A percentile compares a stretch with the other conserved stretches of the same genome.
phyloP scores from a whole-genome alignment of 768 basidiomycete species.

The Lactifluus subvellereus region DNA sequence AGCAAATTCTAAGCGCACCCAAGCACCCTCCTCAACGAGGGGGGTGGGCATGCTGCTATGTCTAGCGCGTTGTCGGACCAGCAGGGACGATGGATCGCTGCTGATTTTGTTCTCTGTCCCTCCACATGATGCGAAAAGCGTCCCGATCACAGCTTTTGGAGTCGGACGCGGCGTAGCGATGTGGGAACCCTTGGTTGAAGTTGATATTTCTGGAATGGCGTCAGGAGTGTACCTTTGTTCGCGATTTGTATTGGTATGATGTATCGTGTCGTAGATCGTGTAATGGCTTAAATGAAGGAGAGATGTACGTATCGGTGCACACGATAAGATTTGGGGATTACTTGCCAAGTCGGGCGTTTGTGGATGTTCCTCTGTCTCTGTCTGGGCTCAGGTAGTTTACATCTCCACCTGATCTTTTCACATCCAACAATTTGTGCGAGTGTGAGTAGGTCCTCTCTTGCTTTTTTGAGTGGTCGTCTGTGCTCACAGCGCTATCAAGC shows the following conservation, averaged over 20 bases:
- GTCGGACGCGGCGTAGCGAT: background rate
- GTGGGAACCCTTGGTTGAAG: background rate
- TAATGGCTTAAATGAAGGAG: too few species aligned
- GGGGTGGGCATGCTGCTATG: background rate
- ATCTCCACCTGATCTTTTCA: too few species aligned
- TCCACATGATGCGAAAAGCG: background rate
- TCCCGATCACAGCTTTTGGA: background rate
- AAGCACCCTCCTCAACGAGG: conserved; percentile 16
- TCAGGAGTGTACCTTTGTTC: conserved; percentile 7
- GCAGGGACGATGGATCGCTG: background rate
- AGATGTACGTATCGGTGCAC: too few species aligned
- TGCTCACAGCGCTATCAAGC: background rate
- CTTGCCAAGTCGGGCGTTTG: background rate
- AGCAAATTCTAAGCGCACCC: background rate
- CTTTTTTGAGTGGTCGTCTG: background rate
- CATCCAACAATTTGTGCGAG: too few species aligned
- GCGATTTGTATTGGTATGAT: conserved; percentile 7
- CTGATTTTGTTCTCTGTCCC: conserved; percentile 11
- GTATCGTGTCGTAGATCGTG: too few species aligned
- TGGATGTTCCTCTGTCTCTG: background rate
- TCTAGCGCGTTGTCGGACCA: conserved; percentile 9
- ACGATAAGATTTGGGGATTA: background rate
- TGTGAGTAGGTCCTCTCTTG: background rate
- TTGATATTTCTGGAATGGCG: background rate
- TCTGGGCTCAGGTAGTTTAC: background rate